Conservation (phyloP, 2,329 filamentous ascomycete genomes). For the Sclerotiophoma versabilis region DNA sequence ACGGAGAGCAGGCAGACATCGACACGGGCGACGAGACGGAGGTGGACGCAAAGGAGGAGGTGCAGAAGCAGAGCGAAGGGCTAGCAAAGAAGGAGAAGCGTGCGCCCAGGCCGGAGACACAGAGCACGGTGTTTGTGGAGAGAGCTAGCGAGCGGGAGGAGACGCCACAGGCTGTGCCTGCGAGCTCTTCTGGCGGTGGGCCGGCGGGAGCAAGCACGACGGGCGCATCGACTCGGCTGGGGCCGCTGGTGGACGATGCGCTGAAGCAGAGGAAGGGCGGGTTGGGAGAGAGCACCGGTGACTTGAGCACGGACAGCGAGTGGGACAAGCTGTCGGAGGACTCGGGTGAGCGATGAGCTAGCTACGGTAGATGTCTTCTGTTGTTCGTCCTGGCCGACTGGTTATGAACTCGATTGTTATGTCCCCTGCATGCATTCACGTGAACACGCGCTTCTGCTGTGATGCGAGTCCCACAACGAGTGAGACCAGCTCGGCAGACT, state of each 20-base stretch:
- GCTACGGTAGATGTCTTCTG: conserved; percentile 15
- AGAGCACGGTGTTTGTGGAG: conserved; percentile 48
- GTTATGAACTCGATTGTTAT: neutral
- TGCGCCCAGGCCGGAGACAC: conserved; percentile 9
- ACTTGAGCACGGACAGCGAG: conserved; percentile 87
- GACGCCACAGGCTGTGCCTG: conserved; percentile 27
- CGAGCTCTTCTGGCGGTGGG: conserved; percentile 18
- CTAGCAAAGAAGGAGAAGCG: conserved; percentile 26
- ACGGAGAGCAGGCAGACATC: conserved; percentile 46
- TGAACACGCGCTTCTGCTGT: conserved; percentile 31
- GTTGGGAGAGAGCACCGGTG: conserved; percentile 58
- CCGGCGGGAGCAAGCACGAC: conserved; percentile 33
- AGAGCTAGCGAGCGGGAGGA: conserved; percentile 29
- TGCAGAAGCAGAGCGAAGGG: conserved; percentile 28
- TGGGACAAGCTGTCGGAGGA: conserved; percentile 88
- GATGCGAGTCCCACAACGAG: too few relatives aligned
- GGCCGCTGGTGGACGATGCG: conserved; percentile 44
- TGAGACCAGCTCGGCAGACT: too few relatives aligned
- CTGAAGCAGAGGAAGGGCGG: conserved; percentile 54
- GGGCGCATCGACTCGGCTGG: conserved; percentile 40
- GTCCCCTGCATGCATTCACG: conserved; percentile 23
- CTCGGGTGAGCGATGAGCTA: conserved; percentile 44
- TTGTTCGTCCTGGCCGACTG: neutral
- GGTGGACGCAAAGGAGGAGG: conserved; percentile 45
- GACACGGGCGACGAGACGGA: conserved; percentile 58